Evolutionary conservation across 176 grass and related monocot species (phyloP), one percentile per base, ranked within the genome.

Genomic region (Bromus sterilis): DNA sequence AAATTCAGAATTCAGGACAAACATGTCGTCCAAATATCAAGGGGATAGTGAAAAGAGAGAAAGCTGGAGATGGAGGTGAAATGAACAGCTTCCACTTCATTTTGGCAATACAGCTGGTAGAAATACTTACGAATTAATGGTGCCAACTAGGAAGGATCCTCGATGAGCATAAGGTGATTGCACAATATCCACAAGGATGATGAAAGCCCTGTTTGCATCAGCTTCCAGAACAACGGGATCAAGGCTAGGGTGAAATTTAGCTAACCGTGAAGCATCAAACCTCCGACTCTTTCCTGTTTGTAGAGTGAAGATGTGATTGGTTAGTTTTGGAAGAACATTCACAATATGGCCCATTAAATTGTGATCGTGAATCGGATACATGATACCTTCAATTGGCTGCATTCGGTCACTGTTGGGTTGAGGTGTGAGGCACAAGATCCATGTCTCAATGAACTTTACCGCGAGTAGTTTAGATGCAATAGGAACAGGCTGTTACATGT

Each of bases 371-470:
- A 80, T 80, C 41, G 20, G 40, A 59, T 24, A 31, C 56, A 12
- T 66, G 75, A 15, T 88, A 99, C 91, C 84, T 90, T 90, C 80
- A 72, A 41, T 78, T 68, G 64, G 67, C 46, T 62, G 77, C 34
- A 46, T 88, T 75, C 78, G 75, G 64, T 85, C 68, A 70, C 72
- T 78, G 61, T 66, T 91, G 43, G 84, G 66, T 87, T 87, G 80
- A 84, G 87, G 83, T 56, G 91, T 90, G 68, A 91, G 88, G 86
- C 84, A 85, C 58, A 93, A 84, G 78, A 89, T 84, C 80, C 91
- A 99, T 61, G 77, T 84, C 88, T 93, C 93, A 66, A 99, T 42
- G 59, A 99, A 99, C 86, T 96, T 99, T 72, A 99, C 18, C 53
- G 89, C 87, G 18, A 86, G 82, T 84, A 95, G 81, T 84, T 99